Evolutionary conservation across 108 stramenopile species (phyloP).

Genomic region (Nitzschia inconspicua): DNA sequence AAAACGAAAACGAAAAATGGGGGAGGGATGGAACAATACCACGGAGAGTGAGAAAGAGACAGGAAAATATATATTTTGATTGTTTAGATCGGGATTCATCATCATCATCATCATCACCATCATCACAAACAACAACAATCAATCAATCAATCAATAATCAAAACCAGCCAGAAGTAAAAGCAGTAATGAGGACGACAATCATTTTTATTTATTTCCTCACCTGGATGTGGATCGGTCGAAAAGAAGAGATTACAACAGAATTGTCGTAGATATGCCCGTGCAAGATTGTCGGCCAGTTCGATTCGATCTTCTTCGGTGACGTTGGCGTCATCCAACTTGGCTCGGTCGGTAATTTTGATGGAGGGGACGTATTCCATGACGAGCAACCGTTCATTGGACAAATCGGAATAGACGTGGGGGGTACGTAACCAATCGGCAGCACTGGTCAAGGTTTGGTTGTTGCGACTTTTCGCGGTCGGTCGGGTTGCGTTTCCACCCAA

Average conservation of each 20-base stretch:
- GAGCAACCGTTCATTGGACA: conserved; percentile 64
- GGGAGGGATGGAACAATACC: too few relatives aligned
- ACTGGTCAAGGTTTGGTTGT: conserved; percentile 60
- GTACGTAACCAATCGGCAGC: conserved; percentile 78
- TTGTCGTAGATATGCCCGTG: conserved; percentile 73
- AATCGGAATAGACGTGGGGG: conserved; percentile 63
- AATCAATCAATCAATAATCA: background rate
- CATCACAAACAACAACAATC: too few relatives aligned
- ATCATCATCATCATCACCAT: too few relatives aligned
- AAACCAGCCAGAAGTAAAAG: background rate
- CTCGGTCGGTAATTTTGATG: conserved; percentile 69
- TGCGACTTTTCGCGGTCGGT: conserved; percentile 49
- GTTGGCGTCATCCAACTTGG: conserved; percentile 56
- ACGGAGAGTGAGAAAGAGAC: too few relatives aligned
- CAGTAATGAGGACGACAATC: too few relatives aligned
- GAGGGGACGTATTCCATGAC: conserved; percentile 85
- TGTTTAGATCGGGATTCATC: too few relatives aligned
- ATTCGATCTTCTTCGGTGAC: conserved; percentile 62
- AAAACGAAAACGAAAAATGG: background rate
- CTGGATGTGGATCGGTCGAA: conserved; percentile 65
- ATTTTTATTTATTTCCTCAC: conserved; percentile 11
- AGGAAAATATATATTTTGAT: too few relatives aligned
- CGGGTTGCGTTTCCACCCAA: conserved; percentile 55
- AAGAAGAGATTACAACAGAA: conserved; percentile 83
- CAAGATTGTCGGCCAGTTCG: conserved; percentile 73